Evolutionary conservation across 1,284 basidiomycete species (phyloP).

Genomic region (Heliocybe sulcata): DNA sequence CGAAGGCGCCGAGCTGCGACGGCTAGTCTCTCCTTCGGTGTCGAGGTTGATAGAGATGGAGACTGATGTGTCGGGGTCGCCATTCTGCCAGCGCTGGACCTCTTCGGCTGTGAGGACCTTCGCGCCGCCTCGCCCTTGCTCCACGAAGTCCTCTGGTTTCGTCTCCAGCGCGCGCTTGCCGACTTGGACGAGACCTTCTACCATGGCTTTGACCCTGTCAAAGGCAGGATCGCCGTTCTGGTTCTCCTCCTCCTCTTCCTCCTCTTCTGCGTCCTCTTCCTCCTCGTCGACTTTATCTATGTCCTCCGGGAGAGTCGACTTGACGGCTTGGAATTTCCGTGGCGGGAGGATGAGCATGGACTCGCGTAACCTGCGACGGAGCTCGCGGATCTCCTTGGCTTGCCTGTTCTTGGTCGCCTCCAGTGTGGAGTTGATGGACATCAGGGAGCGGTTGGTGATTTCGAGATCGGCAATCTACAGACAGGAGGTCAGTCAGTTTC

Average conservation of each 20-base stretch:
- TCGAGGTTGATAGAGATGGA: not conserved
- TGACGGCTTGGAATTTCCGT: conserved; percentile 45
- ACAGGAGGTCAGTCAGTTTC: conserved; percentile 1
- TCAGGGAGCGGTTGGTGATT: conserved; percentile 73
- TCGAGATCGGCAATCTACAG: conserved; percentile 74
- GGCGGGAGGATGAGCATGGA: conserved; percentile 72
- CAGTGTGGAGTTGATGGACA: conserved; percentile 68
- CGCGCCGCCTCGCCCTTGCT: conserved; percentile 33
- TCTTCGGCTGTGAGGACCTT: conserved; percentile 72
- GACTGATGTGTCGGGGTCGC: conserved; percentile 18
- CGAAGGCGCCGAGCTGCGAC: conserved; percentile 20
- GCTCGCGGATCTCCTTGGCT: conserved; percentile 71
- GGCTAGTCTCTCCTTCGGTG: not conserved
- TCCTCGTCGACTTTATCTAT: conserved; percentile 33
- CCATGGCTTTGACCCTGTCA: conserved; percentile 46
- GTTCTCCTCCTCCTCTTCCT: conserved; percentile 30
- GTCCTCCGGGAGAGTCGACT: conserved; percentile 33
- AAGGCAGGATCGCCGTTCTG: conserved; percentile 35
- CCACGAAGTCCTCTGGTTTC: conserved; percentile 43
- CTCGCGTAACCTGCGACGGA: conserved; percentile 69
- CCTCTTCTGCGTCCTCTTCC: conserved; percentile 23
- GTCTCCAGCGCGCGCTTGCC: conserved; percentile 56
- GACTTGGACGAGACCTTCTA: conserved; percentile 58
- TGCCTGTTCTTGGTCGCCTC: conserved; percentile 72
- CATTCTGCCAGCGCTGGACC: conserved; percentile 48